These are phyloP conservation scores for Ambrosiella cleistominuta DNA, from an alignment of 2,329 filamentous ascomycete genomes.

Conservation along the genomic window DNA sequence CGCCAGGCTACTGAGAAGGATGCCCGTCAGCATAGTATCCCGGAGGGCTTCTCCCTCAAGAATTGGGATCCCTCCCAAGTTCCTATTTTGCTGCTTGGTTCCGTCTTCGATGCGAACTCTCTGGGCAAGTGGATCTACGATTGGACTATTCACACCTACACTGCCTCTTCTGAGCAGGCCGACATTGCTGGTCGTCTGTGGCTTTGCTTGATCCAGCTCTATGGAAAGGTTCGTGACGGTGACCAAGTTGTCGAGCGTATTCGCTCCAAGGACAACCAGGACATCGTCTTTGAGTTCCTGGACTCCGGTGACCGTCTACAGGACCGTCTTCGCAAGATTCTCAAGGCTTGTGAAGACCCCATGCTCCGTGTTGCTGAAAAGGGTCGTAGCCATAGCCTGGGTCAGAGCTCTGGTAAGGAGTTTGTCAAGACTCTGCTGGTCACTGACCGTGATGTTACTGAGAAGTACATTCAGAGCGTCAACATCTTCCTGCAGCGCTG, in stretches of 20 bases:
- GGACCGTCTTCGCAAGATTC: slow-evolving; percentile 64
- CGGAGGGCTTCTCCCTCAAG: slow-evolving; percentile 81
- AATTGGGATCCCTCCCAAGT: slow-evolving; percentile 95
- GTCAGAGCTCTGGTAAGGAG: slow-evolving; percentile 81
- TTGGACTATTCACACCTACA: slow-evolving; percentile 89
- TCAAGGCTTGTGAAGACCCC: slow-evolving; percentile 81
- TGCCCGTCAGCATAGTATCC: slow-evolving; percentile 53
- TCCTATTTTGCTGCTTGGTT: slow-evolving; percentile 84
- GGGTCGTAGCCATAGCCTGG: slow-evolving; percentile 48
- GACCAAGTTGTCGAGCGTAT: slow-evolving; percentile 62
- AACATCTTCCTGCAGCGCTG: slow-evolving; percentile 85
- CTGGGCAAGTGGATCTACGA: slow-evolving; percentile 99
- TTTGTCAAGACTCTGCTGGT: slow-evolving; percentile 95
- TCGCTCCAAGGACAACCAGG: slow-evolving; percentile 52
- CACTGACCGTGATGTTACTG: slow-evolving; percentile 73
- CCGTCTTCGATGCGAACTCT: slow-evolving; percentile 93
- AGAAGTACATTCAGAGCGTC: slow-evolving; percentile 81
- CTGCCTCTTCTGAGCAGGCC: slow-evolving; percentile 63
- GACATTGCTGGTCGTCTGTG: slow-evolving; percentile 90
- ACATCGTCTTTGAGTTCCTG: slow-evolving; percentile 71
- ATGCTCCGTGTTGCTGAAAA: slow-evolving; percentile 86
- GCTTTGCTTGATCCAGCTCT: slow-evolving; percentile 83
- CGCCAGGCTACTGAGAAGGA: slow-evolving; percentile 39
- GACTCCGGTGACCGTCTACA: slow-evolving; percentile 74
- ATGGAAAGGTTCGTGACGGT: slow-evolving; percentile 82